Evolutionary conservation across 495 filamentous ascomycete species (phyloP).

Genomic region (Podospora fimiseda): DNA sequence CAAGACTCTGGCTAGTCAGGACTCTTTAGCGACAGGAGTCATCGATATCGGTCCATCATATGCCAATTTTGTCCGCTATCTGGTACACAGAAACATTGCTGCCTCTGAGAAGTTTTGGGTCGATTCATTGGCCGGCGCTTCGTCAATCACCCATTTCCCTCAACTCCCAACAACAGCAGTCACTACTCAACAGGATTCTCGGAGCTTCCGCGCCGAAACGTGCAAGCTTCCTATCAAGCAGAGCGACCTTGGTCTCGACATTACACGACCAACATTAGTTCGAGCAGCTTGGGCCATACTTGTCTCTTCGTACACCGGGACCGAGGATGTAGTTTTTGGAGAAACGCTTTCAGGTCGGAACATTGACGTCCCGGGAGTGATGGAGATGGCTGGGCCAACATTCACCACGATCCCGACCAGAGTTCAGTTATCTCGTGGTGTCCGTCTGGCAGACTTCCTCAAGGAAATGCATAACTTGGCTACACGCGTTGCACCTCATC

Average conservation of each 20-base stretch:
- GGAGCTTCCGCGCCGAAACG: conserved; percentile 10
- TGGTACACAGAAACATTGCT: conserved; percentile 10
- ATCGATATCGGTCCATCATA: conserved; percentile 17
- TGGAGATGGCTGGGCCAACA: conserved; percentile 45
- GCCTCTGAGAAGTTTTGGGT: conserved; percentile 26
- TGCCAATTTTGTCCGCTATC: conserved; percentile 28
- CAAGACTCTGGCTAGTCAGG: background rate
- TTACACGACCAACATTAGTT: conserved; percentile 29
- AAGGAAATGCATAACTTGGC: conserved; percentile 29
- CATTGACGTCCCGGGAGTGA: conserved; percentile 39
- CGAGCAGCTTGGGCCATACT: conserved; percentile 40
- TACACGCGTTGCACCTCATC: conserved; percentile 33
- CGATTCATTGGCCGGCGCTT: conserved; percentile 3
- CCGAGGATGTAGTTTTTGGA: conserved; percentile 39
- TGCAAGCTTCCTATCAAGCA: conserved; percentile 8
- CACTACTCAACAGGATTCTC: background rate
- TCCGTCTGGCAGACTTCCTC: conserved; percentile 13
- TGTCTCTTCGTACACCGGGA: conserved; percentile 31
- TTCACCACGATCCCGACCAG: conserved; percentile 55
- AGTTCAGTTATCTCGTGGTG: conserved; percentile 12
- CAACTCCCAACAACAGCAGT: conserved; percentile 10
- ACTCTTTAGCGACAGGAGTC: background rate
- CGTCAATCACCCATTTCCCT: conserved; percentile 16
- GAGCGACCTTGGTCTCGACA: conserved; percentile 6
- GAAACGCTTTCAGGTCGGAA: conserved; percentile 40